phyloP scores from a whole-genome alignment of 2,329 filamentous ascomycete genomes.

The Penicillium sp. region DNA sequence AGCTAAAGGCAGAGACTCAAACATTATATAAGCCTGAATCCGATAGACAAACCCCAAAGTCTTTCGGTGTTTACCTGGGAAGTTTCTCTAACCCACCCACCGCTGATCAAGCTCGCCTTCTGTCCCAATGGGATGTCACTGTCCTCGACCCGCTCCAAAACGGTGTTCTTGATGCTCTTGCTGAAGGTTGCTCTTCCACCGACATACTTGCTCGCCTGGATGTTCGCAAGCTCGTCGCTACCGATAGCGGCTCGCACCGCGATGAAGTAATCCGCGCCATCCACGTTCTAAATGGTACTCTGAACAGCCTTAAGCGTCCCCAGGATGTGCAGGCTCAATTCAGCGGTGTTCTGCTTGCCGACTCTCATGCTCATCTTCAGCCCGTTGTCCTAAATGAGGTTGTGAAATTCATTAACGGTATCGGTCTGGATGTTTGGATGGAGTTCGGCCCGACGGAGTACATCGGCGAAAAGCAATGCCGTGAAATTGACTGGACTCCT shows the following conservation, averaged over 20 bases:
- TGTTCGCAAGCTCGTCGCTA: slow-evolving; percentile 2
- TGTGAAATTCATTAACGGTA: slow-evolving; percentile 1
- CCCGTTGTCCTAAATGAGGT: slow-evolving; percentile 3
- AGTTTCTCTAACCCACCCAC: not conserved
- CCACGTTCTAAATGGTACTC: not conserved
- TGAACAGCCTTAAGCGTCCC: not conserved
- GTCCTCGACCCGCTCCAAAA: not conserved
- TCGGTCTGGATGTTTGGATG: slow-evolving; percentile 3
- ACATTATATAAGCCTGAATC: not conserved
- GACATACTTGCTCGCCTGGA: not conserved
- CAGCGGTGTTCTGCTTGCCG: not conserved
- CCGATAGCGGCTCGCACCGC: not conserved
- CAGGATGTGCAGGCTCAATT: not conserved
- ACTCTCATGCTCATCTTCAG: not conserved
- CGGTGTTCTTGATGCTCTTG: not conserved
- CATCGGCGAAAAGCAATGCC: slow-evolving; percentile 1
- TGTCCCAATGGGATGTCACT: slow-evolving; percentile 1
- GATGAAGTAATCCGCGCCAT: slow-evolving; percentile 3
- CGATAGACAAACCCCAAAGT: not conserved
- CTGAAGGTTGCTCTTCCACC: not conserved
- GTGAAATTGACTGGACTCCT: slow-evolving; percentile 1
- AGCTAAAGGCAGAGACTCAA: not conserved
- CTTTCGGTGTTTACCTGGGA: slow-evolving; percentile 2
- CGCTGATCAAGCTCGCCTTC: not conserved
- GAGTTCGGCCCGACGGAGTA: not conserved